phyloP scores from a whole-genome alignment of 495 filamentous ascomycete species.

The Aspergillus bridgeri region DNA sequence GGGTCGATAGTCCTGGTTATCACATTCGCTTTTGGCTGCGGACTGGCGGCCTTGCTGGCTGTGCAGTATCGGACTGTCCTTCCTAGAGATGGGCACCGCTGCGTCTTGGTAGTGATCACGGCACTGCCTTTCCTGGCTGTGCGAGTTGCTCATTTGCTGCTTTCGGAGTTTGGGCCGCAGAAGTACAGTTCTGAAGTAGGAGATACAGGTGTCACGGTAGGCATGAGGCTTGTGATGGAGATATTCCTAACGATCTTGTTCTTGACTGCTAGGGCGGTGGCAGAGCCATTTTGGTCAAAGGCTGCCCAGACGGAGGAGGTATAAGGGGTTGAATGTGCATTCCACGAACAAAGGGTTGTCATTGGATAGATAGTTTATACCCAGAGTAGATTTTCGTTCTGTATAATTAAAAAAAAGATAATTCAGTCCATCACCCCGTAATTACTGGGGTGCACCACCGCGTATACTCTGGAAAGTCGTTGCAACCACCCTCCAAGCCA shows the following conservation, averaged over 20 bases:
- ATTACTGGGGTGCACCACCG: conserved; percentile 23
- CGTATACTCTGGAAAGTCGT: conserved; percentile 28
- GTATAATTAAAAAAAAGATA: background rate
- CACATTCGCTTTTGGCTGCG: conserved; percentile 26
- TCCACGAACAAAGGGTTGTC: background rate
- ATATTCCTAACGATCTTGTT: conserved; percentile 22
- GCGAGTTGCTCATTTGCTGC: conserved; percentile 24
- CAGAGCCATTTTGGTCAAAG: conserved; percentile 20
- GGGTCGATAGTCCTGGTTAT: conserved; percentile 24
- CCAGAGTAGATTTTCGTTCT: background rate
- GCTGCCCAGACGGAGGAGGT: conserved; percentile 1
- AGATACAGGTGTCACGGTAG: conserved; percentile 20
- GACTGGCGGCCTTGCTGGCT: conserved; percentile 23
- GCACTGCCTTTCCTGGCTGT: conserved; percentile 29
- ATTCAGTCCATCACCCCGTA: conserved; percentile 2
- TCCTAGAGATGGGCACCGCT: conserved; percentile 19
- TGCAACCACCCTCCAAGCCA: conserved; percentile 28
- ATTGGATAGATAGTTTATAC: background rate
- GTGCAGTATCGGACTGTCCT: conserved; percentile 23
- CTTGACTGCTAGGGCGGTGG: conserved; percentile 22
- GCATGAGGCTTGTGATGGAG: conserved; percentile 34
- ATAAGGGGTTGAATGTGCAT: background rate
- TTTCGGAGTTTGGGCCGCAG: conserved; percentile 22
- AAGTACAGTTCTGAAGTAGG: conserved; percentile 25
- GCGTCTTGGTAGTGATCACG: conserved; percentile 16